These are phyloP conservation scores for Corymbia maculata DNA, from an alignment of 345 rosid genomes.

Conservation along the genomic window DNA sequence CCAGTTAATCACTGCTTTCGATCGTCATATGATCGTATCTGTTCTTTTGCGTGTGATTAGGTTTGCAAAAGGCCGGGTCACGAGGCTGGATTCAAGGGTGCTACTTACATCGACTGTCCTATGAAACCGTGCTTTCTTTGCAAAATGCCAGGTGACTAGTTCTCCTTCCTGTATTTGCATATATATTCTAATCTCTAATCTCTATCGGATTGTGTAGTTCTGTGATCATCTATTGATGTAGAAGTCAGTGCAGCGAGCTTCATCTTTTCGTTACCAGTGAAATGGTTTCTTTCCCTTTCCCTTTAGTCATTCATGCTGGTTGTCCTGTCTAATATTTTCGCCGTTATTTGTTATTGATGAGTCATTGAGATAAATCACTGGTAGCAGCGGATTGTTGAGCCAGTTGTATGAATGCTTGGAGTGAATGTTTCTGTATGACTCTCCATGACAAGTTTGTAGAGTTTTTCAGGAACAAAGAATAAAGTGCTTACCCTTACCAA, in stretches of 20 bases:
- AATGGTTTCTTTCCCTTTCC: not conserved
- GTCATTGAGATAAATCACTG: not conserved
- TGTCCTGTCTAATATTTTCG: not conserved
- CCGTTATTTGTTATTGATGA: not conserved
- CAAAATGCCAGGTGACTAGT: conserved; percentile 72
- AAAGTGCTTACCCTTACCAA: not conserved
- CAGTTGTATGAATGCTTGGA: not conserved
- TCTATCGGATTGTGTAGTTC: not conserved
- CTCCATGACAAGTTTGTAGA: not conserved
- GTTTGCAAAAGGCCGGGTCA: conserved; percentile 88
- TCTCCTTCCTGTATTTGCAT: not conserved
- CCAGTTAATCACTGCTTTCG: not conserved
- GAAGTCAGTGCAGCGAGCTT: not conserved
- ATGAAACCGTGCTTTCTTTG: conserved; percentile 97
- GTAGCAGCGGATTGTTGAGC: not conserved
- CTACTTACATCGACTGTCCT: conserved; percentile 87
- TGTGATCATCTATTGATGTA: not conserved
- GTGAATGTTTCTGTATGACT: not conserved
- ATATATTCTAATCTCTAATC: not conserved
- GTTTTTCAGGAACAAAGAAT: not conserved
- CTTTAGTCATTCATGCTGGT: not conserved
- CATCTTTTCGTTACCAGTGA: not conserved
- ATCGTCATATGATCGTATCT: not conserved
- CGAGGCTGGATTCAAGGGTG: conserved; percentile 95
- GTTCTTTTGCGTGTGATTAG: conserved; percentile 16